A percentile compares a stretch with the other conserved stretches of the same genome.
Conservation (phyloP, 345 rosid genomes). For the Limnanthes douglasii region DNA sequence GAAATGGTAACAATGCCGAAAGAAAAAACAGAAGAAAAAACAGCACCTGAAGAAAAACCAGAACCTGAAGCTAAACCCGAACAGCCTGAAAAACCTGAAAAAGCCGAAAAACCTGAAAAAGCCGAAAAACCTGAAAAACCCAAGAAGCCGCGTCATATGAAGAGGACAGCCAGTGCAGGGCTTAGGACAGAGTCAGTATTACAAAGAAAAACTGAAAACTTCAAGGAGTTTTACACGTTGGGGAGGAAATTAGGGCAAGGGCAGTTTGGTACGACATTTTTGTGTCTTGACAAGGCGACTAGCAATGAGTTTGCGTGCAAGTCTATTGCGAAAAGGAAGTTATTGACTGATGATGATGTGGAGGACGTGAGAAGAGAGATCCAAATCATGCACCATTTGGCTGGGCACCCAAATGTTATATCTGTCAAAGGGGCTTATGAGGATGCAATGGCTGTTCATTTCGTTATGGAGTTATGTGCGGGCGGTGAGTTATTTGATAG, state of each 20-base stretch:
- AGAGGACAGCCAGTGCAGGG: conserved; percentile 58
- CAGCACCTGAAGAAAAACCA: conserved; percentile 15
- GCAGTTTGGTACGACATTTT: conserved; percentile 73
- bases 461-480: conserved; percentile 77
- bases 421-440: conserved; percentile 73
- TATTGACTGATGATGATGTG: conserved; percentile 63
- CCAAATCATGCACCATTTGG: conserved; percentile 88
- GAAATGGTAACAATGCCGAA: conserved; percentile 36
- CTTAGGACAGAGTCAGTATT: conserved; percentile 59
- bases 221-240: conserved; percentile 47
- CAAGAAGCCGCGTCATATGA: conserved; percentile 35
- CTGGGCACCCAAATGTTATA: conserved; percentile 76
- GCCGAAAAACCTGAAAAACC: conserved; percentile 20
- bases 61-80: conserved; percentile 23
- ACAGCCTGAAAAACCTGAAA: conserved; percentile 43
- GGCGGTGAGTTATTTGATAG: conserved; percentile 92
- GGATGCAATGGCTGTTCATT: conserved; percentile 73
- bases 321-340: conserved; percentile 85
- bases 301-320: conserved; percentile 70
- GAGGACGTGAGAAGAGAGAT: conserved; percentile 84
- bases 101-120: conserved; percentile 18
- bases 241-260: conserved; percentile 93
- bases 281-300: conserved; percentile 49
- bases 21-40: conserved; percentile 14
- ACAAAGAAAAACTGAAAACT: conserved; percentile 54